Evolutionary conservation across 1,139 yeast species (phyloP), one percentile per base, ranked within the genome.

Genomic region (Meyerozyma athensensis): DNA sequence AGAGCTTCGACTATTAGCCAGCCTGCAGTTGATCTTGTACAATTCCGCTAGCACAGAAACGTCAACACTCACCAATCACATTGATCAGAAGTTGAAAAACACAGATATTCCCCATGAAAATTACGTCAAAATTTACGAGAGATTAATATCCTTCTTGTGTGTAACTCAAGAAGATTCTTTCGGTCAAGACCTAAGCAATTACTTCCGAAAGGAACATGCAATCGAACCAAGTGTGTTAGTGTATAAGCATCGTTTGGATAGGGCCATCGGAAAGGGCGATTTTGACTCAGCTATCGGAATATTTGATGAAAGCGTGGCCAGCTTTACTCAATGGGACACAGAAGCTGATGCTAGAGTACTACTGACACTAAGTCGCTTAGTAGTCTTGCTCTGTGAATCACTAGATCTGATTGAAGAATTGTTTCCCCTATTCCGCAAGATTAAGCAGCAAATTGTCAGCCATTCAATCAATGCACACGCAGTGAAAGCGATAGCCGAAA

Each of bases 401-500:
- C 39, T 47, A 35, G 47, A 46, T 3, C 51, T 54, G 28, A 48
- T 65, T 14, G 45, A 47, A 10, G 54, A 50, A 4, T 44, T 65
- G 1, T 68, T 68, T 39, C 60, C 61, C 4, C 50, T 57, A 4
- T 69, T 68, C 51, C 56, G 58, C 20, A 59, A 52, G 33, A 56
- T 69, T 36, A 68, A 63, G 45, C 71, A 66, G 34, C 71, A 68
- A 42, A 56, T 68, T 63, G 53, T 52, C 8, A 55, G 58, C 30
- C 41, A 52, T 3, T 52, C 48, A 22, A 52, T 59, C 28, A 61
- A 58, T 39, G 54, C 54, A n/a, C 21, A 66, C 13, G 69, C 83
- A 0, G 68, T 81, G 32, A 65, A 62, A 9, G 69, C 71, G 2
- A 52, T 83, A 47, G 59, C 79, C 13, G 45, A 52, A 10, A 59